phyloP scores from a whole-genome alignment of 2,329 filamentous ascomycete species.

The Teratosphaeria destructans region DNA sequence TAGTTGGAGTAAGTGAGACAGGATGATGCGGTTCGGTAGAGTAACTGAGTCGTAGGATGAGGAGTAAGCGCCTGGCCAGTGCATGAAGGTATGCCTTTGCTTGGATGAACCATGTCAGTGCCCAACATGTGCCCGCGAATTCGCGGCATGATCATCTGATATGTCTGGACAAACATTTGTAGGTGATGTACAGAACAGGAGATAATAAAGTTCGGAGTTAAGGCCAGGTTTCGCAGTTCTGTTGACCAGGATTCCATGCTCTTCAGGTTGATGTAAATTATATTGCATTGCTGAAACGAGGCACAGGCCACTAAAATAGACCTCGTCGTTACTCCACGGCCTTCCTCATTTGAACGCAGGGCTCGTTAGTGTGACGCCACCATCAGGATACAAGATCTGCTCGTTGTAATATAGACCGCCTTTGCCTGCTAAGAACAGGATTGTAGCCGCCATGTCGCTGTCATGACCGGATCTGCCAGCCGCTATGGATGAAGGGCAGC shows the following conservation, averaged over 20 bases:
- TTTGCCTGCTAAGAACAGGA: constrained; percentile 41
- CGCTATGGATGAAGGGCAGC: constrained; percentile 16
- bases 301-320: neutral
- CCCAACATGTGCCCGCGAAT: no score
- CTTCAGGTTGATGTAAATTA: neutral
- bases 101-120: no score
- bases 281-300: neutral
- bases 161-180: no score
- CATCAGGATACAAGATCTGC: constrained; percentile 44
- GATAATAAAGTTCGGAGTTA: no score
- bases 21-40: neutral
- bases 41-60: neutral
- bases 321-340: neutral
- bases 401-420: constrained; percentile 45
- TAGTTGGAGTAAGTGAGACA: neutral
- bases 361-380: constrained; percentile 13
- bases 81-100: no score
- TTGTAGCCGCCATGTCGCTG: constrained; percentile 41
- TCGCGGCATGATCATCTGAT: no score
- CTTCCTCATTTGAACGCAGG: neutral
- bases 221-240: no score
- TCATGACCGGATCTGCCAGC: constrained; percentile 35
- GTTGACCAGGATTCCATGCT: no score
- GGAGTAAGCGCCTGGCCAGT: no score
- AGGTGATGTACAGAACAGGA: no score